Base-by-base conservation (phyloP, 257 asterid genomes). In the Solanum virginianum region DNA sequence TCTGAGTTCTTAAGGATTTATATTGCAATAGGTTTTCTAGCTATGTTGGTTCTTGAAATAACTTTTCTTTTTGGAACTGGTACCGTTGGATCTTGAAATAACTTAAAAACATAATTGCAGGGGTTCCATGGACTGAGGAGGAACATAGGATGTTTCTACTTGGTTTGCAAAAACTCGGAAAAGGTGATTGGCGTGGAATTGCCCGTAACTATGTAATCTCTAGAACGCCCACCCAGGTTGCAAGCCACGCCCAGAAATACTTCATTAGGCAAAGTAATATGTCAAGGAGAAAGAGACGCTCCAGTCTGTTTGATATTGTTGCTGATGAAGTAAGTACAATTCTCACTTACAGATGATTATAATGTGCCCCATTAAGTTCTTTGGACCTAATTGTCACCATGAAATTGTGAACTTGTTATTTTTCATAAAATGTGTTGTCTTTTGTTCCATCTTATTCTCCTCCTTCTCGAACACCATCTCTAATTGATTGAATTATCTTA, bases 121-220 rank as follows among this genome's bases (percentile, higher is more conserved):
- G 99, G 71, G 93, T 92, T 72, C 99, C 99, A 9, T 97, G 99
- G 99, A 97, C 99, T 26, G 99, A 97, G 90, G 98, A 97, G 87
- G 99, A 97, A 84, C 99, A 97, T 65, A 88, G 98, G 88, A 89
- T 97, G 94, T 95, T 97, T 91, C 92, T 97, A 70, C 97, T 94
- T 74, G 99, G 99, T 72, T 88, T 97, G 91, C 98, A 97, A 86
- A 97, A 97, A 93, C 98, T 97, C 13, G 99, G 99, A 62, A 97
- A 97, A 92, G 99, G 99, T 45, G 99, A 97, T 83, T 97, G 99
- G 99, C 98, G 99, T 79, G 99, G 99, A 84, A 97, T 97, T 89
- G 97, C 99, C 43, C 94, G 99, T 16, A 94, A 92, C 89, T 97
- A 91, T 83, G 99, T 97, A 18, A 89, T 95, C 82, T 84, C 99